Evolutionary conservation across 805 yeast genomes (phyloP).

Genomic region (Suhomyces pyralidae): DNA sequence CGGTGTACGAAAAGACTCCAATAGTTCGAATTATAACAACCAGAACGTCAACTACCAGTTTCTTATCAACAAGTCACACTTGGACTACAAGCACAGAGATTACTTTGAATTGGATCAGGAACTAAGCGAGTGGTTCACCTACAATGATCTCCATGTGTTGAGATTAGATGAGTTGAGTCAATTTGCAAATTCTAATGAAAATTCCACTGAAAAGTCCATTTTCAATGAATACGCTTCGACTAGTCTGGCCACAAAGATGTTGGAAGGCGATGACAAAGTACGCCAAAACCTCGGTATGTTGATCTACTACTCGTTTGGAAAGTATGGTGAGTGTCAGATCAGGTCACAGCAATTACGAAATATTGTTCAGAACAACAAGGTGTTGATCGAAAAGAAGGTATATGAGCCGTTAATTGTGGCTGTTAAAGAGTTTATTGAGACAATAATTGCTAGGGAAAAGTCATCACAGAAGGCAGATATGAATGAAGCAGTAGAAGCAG

Average conservation of each 20-base stretch:
- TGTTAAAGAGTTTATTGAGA: background rate
- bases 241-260: background rate
- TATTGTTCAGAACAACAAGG: constrained; percentile 11
- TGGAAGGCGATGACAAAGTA: background rate
- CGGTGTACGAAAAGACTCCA: background rate
- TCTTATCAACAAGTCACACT: constrained; percentile 28
- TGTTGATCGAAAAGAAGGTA: constrained; percentile 1
- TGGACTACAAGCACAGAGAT: constrained; percentile 30
- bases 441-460: background rate
- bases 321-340: constrained; percentile 12
- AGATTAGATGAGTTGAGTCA: background rate
- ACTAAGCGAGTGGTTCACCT: constrained; percentile 39
- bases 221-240: background rate
- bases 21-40: background rate
- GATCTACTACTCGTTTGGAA: constrained; percentile 27
- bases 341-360: constrained; percentile 15
- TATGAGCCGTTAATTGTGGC: constrained; percentile 3
- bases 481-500: constrained; percentile 1
- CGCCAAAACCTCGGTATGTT: constrained; percentile 1
- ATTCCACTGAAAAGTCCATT: background rate
- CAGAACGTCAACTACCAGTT: constrained; percentile 19
- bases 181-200: background rate
- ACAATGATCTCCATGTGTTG: constrained; percentile 24
- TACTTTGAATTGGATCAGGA: constrained; percentile 24
- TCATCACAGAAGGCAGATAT: background rate